Evolutionary conservation across 331 rosid species (phyloP), one percentile per base, ranked within the genome.

Genomic region (Malus hybrid): DNA sequence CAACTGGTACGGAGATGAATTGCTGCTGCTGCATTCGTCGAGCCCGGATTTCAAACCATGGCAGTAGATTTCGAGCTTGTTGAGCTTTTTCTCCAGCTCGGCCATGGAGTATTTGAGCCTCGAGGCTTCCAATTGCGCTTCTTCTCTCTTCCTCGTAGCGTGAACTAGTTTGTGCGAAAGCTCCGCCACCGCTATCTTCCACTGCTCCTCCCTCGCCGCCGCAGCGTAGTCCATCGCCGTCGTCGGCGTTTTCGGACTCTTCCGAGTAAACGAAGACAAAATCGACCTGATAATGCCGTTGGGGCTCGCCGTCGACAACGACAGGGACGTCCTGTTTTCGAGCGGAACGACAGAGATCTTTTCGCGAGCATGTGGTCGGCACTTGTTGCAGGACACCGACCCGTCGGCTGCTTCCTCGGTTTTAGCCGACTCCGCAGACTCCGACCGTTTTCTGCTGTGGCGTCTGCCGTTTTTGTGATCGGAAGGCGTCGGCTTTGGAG

Each of bases 51-150:
- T 91, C 87, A 94, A 68, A 39, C 32, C 81, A 72, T 86, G 93
- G 83, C 99, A 92, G 67, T 92, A 94, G 18, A 86, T 22, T 70
- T 95, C 97, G 6, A 95, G 99, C 36, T 89, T 92, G 88, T 86
- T 86, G 65, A 95, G 97, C 67, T 95, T 95, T 78, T 89, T 92
- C 84, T 95, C 99, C 31, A 95, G 75, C 81, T 88, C 96, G 6
- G 88, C 75, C 97, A 94, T 92, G 71, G 99, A 88, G 67, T 83
- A 75, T 78, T 92, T 94, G n/a, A 94, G 89, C 85, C 92, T 80
- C 0, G 97, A 95, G 71, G 97, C 93, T 81, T 92, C 97, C 18
- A 81, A 79, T 71, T 88, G 50, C 14, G 97, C 97, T 48, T 92
- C 97, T 59, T 95, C 97, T 20, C 91, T 78, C 60, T 89, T 90